Conservation (phyloP, 2,329 filamentous ascomycete genomes). For the Neonectria hederae region DNA sequence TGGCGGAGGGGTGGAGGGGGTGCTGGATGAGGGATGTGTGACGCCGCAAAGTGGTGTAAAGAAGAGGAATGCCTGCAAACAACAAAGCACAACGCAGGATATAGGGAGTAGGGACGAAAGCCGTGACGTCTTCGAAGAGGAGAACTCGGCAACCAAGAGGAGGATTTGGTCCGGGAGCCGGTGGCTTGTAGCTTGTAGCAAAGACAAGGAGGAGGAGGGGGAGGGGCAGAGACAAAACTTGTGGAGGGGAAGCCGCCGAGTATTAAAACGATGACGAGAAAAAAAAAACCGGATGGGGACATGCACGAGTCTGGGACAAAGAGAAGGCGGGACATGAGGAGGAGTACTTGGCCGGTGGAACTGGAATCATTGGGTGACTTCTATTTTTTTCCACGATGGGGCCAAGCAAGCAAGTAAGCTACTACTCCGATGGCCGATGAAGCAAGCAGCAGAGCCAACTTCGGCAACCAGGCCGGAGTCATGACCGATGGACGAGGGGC, state of each 20-base stretch:
- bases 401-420: slow-evolving; percentile 3
- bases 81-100: slow-evolving; percentile 5
- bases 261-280: slow-evolving; percentile 25
- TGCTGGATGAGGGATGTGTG: background rate
- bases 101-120: slow-evolving; percentile 19
- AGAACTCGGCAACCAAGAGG: slow-evolving; percentile 24
- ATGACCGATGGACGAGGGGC: background rate
- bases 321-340: slow-evolving; percentile 4
- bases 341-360: slow-evolving; percentile 5
- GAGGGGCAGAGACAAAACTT: slow-evolving; percentile 21
- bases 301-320: slow-evolving; percentile 11
- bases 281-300: slow-evolving; percentile 19
- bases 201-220: slow-evolving; percentile 16
- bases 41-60: background rate
- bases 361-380: slow-evolving; percentile 1
- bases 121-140: slow-evolving; percentile 36
- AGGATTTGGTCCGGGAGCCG: slow-evolving; percentile 41
- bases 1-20: background rate
- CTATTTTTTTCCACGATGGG: slow-evolving; percentile 22
- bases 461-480: background rate
- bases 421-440: background rate
- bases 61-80: background rate
- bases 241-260: slow-evolving; percentile 23
- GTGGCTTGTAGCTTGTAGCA: slow-evolving; percentile 14
- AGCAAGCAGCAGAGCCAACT: background rate